A percentile compares a stretch with the other conserved stretches of the same genome.
Conservation (phyloP, 495 filamentous ascomycete genomes). For the Neurospora sp. region DNA sequence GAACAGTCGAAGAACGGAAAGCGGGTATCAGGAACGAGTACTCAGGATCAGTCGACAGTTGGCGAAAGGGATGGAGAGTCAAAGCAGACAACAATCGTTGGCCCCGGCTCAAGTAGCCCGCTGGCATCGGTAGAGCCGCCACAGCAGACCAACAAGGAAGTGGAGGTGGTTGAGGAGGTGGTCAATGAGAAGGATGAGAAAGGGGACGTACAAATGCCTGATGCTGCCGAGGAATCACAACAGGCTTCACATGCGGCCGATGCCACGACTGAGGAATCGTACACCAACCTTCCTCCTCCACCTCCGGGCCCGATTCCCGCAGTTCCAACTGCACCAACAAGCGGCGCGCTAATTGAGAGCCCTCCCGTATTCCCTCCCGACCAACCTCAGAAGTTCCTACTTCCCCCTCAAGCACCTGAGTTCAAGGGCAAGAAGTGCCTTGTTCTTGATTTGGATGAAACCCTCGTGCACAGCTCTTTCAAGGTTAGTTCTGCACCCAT, state of each 20-base stretch:
- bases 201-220: conserved; percentile 54
- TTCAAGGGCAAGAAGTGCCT: conserved; percentile 85
- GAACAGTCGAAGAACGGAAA: conserved; percentile 28
- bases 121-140: conserved; percentile 37
- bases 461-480: conserved; percentile 98
- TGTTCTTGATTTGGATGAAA: conserved; percentile 94
- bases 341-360: conserved; percentile 15
- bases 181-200: conserved; percentile 34
- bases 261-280: conserved; percentile 21
- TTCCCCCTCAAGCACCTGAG: conserved; percentile 67
- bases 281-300: conserved; percentile 47
- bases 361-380: conserved; percentile 24
- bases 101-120: conserved; percentile 25
- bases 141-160: conserved; percentile 11
- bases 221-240: conserved; percentile 28
- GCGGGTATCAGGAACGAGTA: conserved; percentile 31
- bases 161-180: conserved; percentile 19
- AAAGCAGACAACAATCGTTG: conserved; percentile 35
- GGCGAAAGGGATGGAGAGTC: conserved; percentile 34
- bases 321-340: conserved; percentile 17
- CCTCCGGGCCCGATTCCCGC: conserved; percentile 40
- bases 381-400: conserved; percentile 55
- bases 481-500: conserved; percentile 51
- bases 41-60: conserved; percentile 33
- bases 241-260: conserved; percentile 8